Percentiles rank a stretch among this genome's conserved stretches.
Conservation (phyloP, 345 rosid genomes). For the Punica granatum region DNA sequence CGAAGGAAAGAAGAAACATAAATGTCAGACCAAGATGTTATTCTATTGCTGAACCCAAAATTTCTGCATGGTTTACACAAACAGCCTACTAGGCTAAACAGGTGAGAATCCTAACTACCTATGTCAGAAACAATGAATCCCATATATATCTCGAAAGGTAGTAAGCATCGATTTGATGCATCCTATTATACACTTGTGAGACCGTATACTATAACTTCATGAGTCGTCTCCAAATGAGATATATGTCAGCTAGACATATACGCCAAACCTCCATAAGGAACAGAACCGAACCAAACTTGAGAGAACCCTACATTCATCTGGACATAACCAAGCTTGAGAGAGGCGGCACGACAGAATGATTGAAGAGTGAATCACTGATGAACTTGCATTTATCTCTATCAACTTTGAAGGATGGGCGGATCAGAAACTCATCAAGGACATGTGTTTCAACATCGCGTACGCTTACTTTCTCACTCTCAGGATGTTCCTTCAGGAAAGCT, state of each 20-base stretch:
- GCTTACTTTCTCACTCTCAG: slow-evolving; percentile 2
- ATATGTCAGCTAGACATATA: neutral
- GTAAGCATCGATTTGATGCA: slow-evolving; percentile 10
- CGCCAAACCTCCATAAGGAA: neutral
- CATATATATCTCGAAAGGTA: neutral
- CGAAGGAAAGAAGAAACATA: slow-evolving; percentile 7
- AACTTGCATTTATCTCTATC: slow-evolving; percentile 66
- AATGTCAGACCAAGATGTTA: slow-evolving; percentile 15
- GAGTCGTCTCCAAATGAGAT: neutral
- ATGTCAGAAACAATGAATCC: neutral
- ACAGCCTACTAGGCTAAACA: too few relatives aligned
- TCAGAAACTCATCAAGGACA: slow-evolving; percentile 16
- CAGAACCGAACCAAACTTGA: neutral
- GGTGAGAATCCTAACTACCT: slow-evolving; percentile 1
- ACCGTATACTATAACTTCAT: slow-evolving; percentile 1
- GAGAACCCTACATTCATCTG: slow-evolving; percentile 27
- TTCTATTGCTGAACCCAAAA: slow-evolving; percentile 35
- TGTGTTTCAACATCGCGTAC: slow-evolving; percentile 8
- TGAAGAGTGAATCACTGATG: slow-evolving; percentile 38
- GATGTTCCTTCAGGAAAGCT: slow-evolving; percentile 23
- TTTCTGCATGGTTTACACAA: slow-evolving; percentile 17
- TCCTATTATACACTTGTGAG: neutral
- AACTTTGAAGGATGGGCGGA: slow-evolving; percentile 28
- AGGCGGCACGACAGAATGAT: slow-evolving; percentile 37
- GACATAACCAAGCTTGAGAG: slow-evolving; percentile 61